These are phyloP conservation scores for Saccharomyces hybrid DNA, from an alignment of 1,139 yeast genomes.

Conservation along the genomic window DNA sequence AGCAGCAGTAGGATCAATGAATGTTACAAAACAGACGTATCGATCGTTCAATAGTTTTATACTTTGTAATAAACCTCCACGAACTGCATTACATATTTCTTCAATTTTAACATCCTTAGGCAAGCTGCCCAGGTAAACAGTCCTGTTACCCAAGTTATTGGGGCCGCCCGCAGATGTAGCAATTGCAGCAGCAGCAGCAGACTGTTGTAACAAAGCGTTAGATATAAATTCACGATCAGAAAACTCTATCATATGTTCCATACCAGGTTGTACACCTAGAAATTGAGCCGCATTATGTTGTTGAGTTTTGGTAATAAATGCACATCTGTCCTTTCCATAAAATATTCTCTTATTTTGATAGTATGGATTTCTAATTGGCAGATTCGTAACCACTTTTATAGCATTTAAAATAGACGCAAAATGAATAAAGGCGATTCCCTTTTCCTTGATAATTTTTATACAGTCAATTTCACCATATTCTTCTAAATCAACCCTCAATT, in stretches of 20 bases:
- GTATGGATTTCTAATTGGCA: constrained; percentile 46
- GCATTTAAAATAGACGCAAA: constrained; percentile 80
- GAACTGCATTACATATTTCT: constrained; percentile 86
- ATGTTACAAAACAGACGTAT: constrained; percentile 89
- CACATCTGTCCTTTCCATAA: constrained; percentile 86
- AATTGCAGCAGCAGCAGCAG: constrained; percentile 71
- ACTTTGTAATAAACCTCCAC: constrained; percentile 85
- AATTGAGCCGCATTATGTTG: constrained; percentile 97
- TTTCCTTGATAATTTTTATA: constrained; percentile 64
- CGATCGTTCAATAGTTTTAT: constrained; percentile 69
- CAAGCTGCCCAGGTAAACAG: constrained; percentile 81
- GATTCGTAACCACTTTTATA: constrained; percentile 68
- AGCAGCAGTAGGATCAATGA: constrained; percentile 85
- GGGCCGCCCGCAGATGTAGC: constrained; percentile 77
- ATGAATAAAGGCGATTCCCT: constrained; percentile 79
- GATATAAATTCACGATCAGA: constrained; percentile 45
- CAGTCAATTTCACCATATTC: constrained; percentile 79
- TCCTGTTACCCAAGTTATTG: constrained; percentile 79
- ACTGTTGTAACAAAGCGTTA: constrained; percentile 50
- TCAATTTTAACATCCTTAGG: constrained; percentile 81
- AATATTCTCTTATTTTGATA: constrained; percentile 61
- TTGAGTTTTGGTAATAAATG: constrained; percentile 80
- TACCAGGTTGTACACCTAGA: constrained; percentile 73
- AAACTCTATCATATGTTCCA: constrained; percentile 74
- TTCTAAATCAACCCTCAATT: constrained; percentile 55